Evolutionary conservation across 2,329 filamentous ascomycete species (phyloP).

Genomic region (Diaporthe nobilis): DNA sequence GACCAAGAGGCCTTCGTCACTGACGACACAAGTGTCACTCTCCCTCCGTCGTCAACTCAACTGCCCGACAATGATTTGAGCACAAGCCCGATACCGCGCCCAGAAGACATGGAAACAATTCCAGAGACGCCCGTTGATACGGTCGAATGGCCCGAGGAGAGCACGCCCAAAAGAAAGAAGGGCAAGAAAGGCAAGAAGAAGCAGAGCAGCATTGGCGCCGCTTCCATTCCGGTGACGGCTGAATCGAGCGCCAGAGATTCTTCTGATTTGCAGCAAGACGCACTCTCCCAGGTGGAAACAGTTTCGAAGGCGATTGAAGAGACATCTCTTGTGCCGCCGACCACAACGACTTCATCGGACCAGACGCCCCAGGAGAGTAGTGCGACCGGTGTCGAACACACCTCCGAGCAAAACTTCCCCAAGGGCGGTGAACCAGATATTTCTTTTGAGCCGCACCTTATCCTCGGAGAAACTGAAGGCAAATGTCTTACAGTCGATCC

Average conservation of each 20-base stretch:
- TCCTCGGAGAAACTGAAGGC: background rate
- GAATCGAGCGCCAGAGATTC: background rate
- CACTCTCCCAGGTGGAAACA: background rate
- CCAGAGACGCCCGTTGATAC: constrained; percentile 44
- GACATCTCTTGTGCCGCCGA: background rate
- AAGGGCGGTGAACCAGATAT: background rate
- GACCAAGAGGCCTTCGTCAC: background rate
- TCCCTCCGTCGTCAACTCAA: background rate
- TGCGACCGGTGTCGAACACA: background rate
- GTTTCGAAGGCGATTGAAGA: background rate
- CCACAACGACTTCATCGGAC: background rate
- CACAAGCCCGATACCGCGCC: constrained; percentile 41
- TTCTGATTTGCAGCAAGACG: constrained; percentile 9
- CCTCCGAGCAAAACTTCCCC: background rate
- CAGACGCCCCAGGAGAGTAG: background rate
- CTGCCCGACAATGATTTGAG: background rate
- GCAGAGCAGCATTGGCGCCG: constrained; percentile 41
- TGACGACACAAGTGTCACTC: background rate
- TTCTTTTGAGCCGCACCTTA: background rate
- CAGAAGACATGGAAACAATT: constrained; percentile 41
- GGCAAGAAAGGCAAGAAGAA: constrained; percentile 53
- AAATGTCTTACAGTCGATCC: background rate
- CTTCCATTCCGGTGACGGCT: background rate
- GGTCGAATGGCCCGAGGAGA: constrained; percentile 48
- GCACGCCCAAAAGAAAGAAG: constrained; percentile 50